Conservation (phyloP, 768 basidiomycete species). For the Kwoniella europaea region DNA sequence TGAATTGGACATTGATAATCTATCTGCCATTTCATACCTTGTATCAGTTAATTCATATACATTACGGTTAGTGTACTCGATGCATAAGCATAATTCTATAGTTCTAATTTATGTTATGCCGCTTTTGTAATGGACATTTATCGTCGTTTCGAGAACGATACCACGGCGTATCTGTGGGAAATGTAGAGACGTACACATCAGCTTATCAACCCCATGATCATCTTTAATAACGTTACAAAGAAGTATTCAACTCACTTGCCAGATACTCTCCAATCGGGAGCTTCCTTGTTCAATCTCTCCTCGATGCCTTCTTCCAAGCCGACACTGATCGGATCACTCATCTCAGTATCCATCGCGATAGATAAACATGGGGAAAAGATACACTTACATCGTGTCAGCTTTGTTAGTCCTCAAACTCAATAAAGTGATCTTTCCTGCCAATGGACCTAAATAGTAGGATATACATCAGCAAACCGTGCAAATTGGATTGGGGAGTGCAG, state of each 20-base stretch:
- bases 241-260: conserved; percentile 46
- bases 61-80: neutral
- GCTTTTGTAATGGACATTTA: neutral
- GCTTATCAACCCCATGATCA: neutral
- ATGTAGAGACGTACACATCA: neutral
- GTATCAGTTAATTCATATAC: neutral
- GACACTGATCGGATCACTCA: conserved; percentile 59
- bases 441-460: conserved; percentile 65
- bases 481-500: too few relatives aligned
- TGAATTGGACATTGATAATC: neutral
- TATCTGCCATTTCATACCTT: neutral
- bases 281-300: conserved; percentile 68
- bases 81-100: conserved; percentile 14
- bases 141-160: conserved; percentile 44
- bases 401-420: conserved; percentile 91
- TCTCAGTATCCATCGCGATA: neutral
- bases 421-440: conserved; percentile 78
- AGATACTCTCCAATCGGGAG: conserved; percentile 53
- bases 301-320: conserved; percentile 74
- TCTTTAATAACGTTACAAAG: neutral
- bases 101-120: neutral
- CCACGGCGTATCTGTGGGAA: conserved; percentile 46
- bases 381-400: conserved; percentile 75
- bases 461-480: too few relatives aligned
- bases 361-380: neutral